Base-by-base conservation (phyloP, 2,329 filamentous ascomycete species). In the Neonectria ditissima region DNA sequence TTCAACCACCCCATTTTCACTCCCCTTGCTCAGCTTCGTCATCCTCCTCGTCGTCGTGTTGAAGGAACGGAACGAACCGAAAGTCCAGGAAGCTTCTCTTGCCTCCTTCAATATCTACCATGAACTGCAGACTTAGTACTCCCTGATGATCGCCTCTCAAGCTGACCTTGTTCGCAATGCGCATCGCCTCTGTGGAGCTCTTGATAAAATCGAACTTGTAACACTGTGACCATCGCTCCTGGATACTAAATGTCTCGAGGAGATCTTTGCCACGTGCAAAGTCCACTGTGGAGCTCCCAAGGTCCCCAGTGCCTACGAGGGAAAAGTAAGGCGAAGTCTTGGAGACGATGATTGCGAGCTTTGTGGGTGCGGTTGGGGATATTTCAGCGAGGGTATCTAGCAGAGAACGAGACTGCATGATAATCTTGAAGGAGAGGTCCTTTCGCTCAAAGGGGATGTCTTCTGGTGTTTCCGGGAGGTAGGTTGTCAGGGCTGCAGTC, bases 81-180 rank as follows among this genome's bases (percentile, higher is more conserved):
- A 95, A 97, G 77, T 96, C 92, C 24, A 96, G 84, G 79, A 95
- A 97, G 71, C 89, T 92, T 41, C 89, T 83, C 24, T 84, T 83
- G 5, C 87, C 86, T 7, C 87, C 86, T 65, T 96, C 93, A 44
- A 94, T 84, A 75, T 97, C 93, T 16, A 99, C 91, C 91, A 99
- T 96, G 74, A 98, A 97, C 75, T 99, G 96, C 76, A 98, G 81
- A 78, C 93, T 97, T 68, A 99, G 79, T 30, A 99, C 95, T 0
- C 96, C 95, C 76, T 97, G 93, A 2, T 87, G 85, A 78, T 99
- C 96, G 0, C 93, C 91, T 16, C 96, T 86, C 65, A 99, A 86
- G 75, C 94, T 97, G 62, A 98, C 94, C 79, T 98, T 99, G 73
- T 87, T 94, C 5, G 94, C 93, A 39, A 94, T 88, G 48, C 91